Conservation (phyloP, 2,329 filamentous ascomycete species). For the Chalaropsis thielavioides region DNA sequence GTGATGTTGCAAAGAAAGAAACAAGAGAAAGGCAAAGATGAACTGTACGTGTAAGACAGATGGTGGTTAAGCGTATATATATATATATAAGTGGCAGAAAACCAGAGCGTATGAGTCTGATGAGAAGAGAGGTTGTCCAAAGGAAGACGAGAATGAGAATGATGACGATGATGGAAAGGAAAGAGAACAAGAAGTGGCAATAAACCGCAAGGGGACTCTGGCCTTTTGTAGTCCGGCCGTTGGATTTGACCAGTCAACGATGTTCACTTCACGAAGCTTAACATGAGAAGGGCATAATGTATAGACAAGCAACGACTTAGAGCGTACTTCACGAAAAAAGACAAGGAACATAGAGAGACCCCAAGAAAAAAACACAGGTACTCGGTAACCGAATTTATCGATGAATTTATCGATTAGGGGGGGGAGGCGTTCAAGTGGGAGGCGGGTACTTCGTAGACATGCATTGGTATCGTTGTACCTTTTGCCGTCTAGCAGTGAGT, state of each 20-base stretch:
- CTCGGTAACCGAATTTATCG: neutral
- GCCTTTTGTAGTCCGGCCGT: slow-evolving; percentile 9
- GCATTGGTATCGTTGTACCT: slow-evolving; percentile 1
- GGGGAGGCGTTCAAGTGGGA: neutral
- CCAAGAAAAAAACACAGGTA: neutral
- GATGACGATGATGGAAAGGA: slow-evolving; percentile 1
- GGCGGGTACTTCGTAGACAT: neutral
- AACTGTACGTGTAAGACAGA: neutral
- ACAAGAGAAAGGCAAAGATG: slow-evolving; percentile 2
- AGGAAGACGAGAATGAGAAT: neutral
- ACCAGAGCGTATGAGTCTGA: neutral
- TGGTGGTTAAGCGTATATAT: neutral
- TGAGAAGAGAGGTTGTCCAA: neutral
- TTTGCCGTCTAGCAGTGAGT: neutral
- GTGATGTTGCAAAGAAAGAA: neutral
- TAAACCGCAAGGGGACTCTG: slow-evolving; percentile 3
- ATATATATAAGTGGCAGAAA: neutral
- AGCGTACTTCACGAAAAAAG: neutral
- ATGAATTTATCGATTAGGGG: neutral
- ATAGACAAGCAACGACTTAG: neutral
- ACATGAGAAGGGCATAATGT: neutral
- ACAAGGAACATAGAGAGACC: neutral
- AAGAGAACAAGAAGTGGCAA: neutral
- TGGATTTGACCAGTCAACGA: neutral
- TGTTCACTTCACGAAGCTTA: slow-evolving; percentile 6